Conservation (phyloP, 345 rosid species). For the Syzygium grande region DNA sequence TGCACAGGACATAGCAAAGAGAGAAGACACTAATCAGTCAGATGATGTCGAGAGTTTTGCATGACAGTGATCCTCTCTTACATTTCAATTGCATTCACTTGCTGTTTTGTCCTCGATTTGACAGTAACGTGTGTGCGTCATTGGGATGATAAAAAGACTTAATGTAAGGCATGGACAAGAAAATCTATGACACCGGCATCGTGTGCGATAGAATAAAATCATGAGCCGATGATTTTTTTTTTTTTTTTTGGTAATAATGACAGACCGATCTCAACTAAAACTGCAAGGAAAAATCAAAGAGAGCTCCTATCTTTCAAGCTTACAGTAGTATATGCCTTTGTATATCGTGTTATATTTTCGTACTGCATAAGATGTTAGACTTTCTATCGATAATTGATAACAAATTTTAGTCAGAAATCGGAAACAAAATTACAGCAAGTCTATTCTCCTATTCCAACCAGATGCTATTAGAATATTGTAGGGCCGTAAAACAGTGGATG, state of each 20-base stretch:
- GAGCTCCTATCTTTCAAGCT: neutral
- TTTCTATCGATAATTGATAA: neutral
- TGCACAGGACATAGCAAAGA: conserved; percentile 12
- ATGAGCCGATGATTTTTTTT: too few relatives aligned
- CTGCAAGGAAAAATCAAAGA: neutral
- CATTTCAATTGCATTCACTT: neutral
- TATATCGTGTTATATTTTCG: neutral
- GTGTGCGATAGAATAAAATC: neutral
- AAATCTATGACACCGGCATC: neutral
- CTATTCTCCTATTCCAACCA: neutral
- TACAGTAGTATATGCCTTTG: neutral
- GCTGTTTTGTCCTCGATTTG: neutral
- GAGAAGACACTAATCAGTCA: neutral
- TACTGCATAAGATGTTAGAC: neutral
- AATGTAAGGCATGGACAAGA: neutral
- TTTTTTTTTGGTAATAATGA: neutral
- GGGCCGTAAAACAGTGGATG: neutral
- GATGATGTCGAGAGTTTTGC: neutral
- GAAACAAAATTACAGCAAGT: neutral
- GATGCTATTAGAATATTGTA: neutral
- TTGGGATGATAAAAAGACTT: neutral
- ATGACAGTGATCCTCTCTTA: neutral
- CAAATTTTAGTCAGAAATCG: neutral
- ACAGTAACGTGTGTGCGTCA: neutral
- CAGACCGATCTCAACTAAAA: neutral